phyloP scores from a whole-genome alignment of 2,329 filamentous ascomycete genomes.

The Scolecobasidium constrictum region DNA sequence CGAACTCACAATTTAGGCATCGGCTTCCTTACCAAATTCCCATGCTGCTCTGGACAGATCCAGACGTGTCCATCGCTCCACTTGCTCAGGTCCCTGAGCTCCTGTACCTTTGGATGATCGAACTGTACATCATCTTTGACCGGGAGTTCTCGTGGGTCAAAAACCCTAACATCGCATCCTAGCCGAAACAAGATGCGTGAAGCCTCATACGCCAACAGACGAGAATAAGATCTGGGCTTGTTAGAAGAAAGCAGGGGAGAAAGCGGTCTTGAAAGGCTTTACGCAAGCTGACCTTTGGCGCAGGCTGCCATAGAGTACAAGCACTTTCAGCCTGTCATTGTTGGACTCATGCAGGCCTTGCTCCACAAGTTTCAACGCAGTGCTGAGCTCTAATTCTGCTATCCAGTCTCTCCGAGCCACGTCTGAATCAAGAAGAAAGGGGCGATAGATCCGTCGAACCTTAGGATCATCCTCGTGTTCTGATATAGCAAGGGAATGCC shows the following conservation, averaged over 20 bases:
- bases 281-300: conserved; percentile 17
- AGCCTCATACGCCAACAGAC: conserved; percentile 49
- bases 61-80: conserved; percentile 60
- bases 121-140: conserved; percentile 53
- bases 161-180: conserved; percentile 56
- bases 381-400: conserved; percentile 42
- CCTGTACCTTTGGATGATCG: conserved; percentile 49
- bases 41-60: conserved; percentile 57
- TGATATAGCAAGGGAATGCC: conserved; percentile 31
- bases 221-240: conserved; percentile 50
- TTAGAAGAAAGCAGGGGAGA: too few species aligned
- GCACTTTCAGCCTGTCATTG: conserved; percentile 38
- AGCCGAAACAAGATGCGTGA: conserved; percentile 51
- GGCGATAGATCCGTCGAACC: conserved; percentile 41
- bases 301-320: conserved; percentile 52
- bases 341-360: conserved; percentile 28
- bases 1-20: background rate
- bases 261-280: conserved; percentile 8
- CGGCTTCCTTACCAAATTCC: conserved; percentile 40
- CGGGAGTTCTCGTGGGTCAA: conserved; percentile 46
- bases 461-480: conserved; percentile 34
- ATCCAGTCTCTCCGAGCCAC: conserved; percentile 43
- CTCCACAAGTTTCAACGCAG: conserved; percentile 40
- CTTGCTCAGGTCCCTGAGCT: conserved; percentile 46
- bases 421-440: conserved; percentile 39